A percentile compares a stretch with the other conserved stretches of the same genome.
phyloP scores from a whole-genome alignment of 192 early-diverging fungal genomes.

The Gigaspora rosea region DNA sequence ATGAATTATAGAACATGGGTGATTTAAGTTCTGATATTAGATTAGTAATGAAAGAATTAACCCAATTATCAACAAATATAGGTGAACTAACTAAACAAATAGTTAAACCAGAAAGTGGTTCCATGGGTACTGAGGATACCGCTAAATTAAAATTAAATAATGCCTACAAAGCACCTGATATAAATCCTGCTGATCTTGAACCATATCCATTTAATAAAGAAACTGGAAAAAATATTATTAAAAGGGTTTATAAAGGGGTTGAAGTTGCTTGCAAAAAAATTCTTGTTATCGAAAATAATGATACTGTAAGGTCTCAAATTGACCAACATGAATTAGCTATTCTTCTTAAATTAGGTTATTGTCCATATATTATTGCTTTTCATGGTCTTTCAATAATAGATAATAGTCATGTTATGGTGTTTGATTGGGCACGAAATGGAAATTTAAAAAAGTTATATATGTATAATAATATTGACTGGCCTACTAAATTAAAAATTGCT shows the following conservation, averaged over 20 bases:
- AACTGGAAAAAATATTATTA: neutral
- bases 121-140: too few species aligned
- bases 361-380: neutral
- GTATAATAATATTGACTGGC: neutral
- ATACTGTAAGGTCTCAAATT: neutral
- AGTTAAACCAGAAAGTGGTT: too few species aligned
- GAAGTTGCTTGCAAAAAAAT: neutral
- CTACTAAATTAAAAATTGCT: neutral
- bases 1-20: too few species aligned
- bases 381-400: conserved; percentile 7
- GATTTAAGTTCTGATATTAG: too few species aligned
- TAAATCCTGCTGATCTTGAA: neutral
- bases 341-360: neutral
- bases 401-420: neutral
- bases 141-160: neutral
- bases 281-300: neutral
- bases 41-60: too few species aligned
- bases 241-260: neutral
- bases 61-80: too few species aligned
- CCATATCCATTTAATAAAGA: neutral
- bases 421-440: conserved; percentile 20
- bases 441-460: neutral
- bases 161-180: neutral
- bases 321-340: neutral
- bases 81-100: too few species aligned